phyloP scores from a whole-genome alignment of 345 rosid species.

The Eucalyptus sp. region DNA sequence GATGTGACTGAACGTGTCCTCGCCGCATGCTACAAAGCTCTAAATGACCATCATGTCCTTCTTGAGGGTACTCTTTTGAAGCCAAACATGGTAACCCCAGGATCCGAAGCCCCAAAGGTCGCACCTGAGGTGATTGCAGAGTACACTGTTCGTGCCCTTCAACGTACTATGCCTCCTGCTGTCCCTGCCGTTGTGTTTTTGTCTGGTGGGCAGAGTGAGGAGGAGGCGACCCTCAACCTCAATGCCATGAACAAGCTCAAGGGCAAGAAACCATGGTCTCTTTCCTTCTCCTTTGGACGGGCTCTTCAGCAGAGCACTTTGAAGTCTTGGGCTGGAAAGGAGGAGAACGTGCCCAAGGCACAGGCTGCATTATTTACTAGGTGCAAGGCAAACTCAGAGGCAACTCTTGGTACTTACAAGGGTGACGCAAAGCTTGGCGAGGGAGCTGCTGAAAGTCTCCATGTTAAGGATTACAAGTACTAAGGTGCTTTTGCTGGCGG shows the following conservation, averaged over 20 bases:
- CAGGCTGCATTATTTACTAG: slow-evolving; percentile 49
- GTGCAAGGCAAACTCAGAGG: slow-evolving; percentile 87
- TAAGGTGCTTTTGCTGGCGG: slow-evolving; percentile 1
- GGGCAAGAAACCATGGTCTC: slow-evolving; percentile 84
- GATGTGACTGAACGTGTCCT: slow-evolving; percentile 78
- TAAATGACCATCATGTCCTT: slow-evolving; percentile 78
- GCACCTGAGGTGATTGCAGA: slow-evolving; percentile 76
- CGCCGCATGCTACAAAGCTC: slow-evolving; percentile 91
- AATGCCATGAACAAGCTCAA: slow-evolving; percentile 81
- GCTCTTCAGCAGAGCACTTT: slow-evolving; percentile 93
- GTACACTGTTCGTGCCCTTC: slow-evolving; percentile 71
- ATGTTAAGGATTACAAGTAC: slow-evolving; percentile 90
- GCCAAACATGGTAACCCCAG: slow-evolving; percentile 98
- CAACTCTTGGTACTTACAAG: slow-evolving; percentile 80
- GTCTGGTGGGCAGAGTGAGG: slow-evolving; percentile 97
- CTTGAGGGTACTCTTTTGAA: slow-evolving; percentile 91
- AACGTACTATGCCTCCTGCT: slow-evolving; percentile 78
- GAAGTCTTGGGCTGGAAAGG: slow-evolving; percentile 88
- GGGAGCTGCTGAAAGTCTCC: slow-evolving; percentile 89
- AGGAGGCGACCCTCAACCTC: slow-evolving; percentile 75
- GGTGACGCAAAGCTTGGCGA: slow-evolving; percentile 65
- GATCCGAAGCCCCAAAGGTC: slow-evolving; percentile 74
- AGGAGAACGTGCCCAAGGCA: slow-evolving; percentile 58
- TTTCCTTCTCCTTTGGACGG: slow-evolving; percentile 86
- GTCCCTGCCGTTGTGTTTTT: slow-evolving; percentile 88